Percentiles rank a stretch among this genome's conserved stretches.
These are phyloP conservation scores for Diphasiastrum complanatum DNA, from an alignment of 83 land plant genomes.

Conservation along the genomic window DNA sequence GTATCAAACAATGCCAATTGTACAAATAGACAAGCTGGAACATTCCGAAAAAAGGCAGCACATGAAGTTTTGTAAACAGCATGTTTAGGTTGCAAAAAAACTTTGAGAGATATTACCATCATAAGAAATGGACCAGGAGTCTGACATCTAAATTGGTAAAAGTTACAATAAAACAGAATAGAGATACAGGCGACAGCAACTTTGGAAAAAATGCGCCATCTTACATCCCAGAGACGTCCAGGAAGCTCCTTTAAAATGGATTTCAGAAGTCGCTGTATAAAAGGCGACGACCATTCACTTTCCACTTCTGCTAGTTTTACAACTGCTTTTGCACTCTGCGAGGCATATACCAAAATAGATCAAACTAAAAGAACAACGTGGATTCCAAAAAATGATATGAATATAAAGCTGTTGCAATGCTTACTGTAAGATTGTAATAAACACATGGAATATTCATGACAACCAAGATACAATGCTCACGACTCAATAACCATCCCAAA, in stretches of 20 bases:
- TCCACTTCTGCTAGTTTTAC: conserved; percentile 55
- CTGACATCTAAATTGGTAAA: not conserved
- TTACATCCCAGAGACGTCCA: conserved; percentile 93
- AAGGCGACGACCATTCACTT: conserved; percentile 51
- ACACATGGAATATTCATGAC: too few relatives aligned
- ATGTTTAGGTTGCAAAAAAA: too few relatives aligned
- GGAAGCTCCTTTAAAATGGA: conserved; percentile 71
- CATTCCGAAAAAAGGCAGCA: too few relatives aligned
- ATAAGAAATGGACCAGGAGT: too few relatives aligned
- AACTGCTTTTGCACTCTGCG: conserved; percentile 73
- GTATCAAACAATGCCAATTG: too few relatives aligned
- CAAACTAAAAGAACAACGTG: not conserved
- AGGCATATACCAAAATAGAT: conserved; percentile 1
- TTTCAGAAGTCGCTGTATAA: conserved; percentile 42
- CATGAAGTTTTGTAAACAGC: too few relatives aligned
- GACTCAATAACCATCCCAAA: too few relatives aligned
- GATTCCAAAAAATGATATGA: not conserved
- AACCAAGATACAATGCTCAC: too few relatives aligned
- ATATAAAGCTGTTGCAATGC: not conserved
- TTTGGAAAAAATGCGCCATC: conserved; percentile 1
- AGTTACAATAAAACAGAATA: not conserved
- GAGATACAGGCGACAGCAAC: not conserved
- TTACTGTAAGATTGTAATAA: too few relatives aligned
- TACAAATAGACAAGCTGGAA: too few relatives aligned
- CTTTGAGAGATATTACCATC: too few relatives aligned